Conservation (phyloP, 2,329 filamentous ascomycete genomes). For the Parastagonospora nodorum region DNA sequence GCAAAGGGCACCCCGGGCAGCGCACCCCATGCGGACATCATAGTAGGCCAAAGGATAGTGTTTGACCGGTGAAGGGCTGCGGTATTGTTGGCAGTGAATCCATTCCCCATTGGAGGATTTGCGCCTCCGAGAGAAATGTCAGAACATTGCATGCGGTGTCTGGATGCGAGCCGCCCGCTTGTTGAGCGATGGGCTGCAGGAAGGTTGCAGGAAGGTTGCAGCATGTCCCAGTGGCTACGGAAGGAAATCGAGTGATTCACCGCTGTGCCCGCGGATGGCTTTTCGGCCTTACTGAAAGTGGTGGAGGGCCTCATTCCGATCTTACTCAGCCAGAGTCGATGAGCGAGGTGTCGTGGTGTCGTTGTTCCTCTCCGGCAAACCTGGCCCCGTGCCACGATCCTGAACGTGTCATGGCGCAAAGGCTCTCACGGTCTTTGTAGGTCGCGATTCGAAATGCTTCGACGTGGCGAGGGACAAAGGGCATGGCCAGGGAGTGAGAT, state of each 20-base stretch:
- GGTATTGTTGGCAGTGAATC: constrained; percentile 11
- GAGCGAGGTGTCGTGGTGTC: neutral
- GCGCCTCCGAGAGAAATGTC: constrained; percentile 10
- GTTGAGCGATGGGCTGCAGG: constrained; percentile 7
- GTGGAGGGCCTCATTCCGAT: constrained; percentile 7
- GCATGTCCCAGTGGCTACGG: constrained; percentile 21
- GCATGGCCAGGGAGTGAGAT: neutral
- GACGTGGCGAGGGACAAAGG: neutral
- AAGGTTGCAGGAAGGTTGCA: constrained; percentile 19
- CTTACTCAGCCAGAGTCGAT: constrained; percentile 22
- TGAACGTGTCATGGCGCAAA: neutral
- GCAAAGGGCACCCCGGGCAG: constrained; percentile 9
- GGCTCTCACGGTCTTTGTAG: neutral
- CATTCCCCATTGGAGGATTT: constrained; percentile 27
- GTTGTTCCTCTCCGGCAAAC: neutral
- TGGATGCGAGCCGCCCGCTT: constrained; percentile 10
- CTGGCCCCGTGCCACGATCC: neutral
- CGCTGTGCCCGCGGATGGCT: constrained; percentile 11
- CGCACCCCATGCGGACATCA: neutral
- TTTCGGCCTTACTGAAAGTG: constrained; percentile 8
- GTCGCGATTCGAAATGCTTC: neutral
- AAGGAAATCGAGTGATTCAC: constrained; percentile 14
- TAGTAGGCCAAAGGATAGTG: constrained; percentile 1
- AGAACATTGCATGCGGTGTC: constrained; percentile 9
- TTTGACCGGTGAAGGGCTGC: constrained; percentile 23